Conservation (phyloP, 192 early-diverging fungal genomes). For the Backusella circina region DNA sequence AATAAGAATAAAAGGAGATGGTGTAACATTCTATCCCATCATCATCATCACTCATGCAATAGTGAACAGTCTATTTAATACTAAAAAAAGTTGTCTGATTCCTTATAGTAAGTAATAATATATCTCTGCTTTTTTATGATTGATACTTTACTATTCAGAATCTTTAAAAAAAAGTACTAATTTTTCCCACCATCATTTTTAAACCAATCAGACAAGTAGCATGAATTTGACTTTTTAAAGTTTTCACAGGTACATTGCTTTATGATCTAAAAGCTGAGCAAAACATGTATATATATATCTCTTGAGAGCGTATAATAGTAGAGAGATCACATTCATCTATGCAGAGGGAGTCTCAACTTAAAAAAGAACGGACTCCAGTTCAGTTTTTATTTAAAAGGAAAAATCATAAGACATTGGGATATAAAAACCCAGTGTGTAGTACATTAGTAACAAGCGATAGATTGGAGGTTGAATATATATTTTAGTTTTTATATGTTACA, state of each 20-base stretch:
- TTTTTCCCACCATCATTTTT: neutral
- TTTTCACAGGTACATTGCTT: neutral
- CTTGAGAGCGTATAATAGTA: neutral
- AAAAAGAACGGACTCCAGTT: neutral
- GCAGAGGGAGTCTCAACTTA: neutral
- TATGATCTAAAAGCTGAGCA: neutral
- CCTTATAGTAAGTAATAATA: too few species aligned
- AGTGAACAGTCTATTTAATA: too few species aligned
- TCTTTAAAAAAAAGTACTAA: too few species aligned
- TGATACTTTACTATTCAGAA: too few species aligned
- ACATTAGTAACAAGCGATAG: neutral
- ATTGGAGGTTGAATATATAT: neutral
- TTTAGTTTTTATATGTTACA: neutral
- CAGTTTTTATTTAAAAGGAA: neutral
- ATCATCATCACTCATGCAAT: too few species aligned
- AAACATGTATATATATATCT: neutral
- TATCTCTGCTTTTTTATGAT: too few species aligned
- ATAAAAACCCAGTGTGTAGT: neutral
- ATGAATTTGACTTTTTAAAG: neutral
- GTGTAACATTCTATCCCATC: too few species aligned
- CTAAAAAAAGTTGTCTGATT: too few species aligned
- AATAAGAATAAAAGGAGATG: too few species aligned
- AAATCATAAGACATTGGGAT: neutral
- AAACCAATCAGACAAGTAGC: neutral
- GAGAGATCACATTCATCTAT: neutral